phyloP scores from a whole-genome alignment of 1,284 basidiomycete species.

The Ustilago xerochloae region DNA sequence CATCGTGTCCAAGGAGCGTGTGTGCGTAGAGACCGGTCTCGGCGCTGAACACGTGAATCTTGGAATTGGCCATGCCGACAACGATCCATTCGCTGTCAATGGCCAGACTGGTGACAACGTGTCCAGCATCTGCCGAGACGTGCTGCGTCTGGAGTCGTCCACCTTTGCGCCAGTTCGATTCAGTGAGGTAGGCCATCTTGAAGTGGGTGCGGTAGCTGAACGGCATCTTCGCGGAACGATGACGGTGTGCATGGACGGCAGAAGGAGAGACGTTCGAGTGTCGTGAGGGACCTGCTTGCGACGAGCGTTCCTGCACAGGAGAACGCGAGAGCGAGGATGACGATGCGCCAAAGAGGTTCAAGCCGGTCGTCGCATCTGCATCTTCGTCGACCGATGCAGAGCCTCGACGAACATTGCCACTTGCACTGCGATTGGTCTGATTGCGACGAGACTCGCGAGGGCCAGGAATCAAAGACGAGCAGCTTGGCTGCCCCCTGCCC shows the following conservation, averaged over 20 bases:
- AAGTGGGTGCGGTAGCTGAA: slow-evolving; percentile 80
- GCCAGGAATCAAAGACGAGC: slow-evolving; percentile 23
- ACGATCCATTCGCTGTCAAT: slow-evolving; percentile 87
- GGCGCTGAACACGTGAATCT: slow-evolving; percentile 88
- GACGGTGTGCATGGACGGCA: slow-evolving; percentile 19
- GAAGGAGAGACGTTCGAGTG: slow-evolving; percentile 6
- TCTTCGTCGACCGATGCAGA: slow-evolving; percentile 11
- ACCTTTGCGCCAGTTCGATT: slow-evolving; percentile 85
- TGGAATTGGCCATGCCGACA: slow-evolving; percentile 87
- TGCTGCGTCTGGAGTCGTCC: slow-evolving; percentile 82
- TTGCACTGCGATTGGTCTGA: background rate
- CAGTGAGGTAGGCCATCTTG: slow-evolving; percentile 79
- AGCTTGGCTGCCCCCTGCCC: background rate
- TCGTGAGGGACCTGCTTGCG: slow-evolving; percentile 21
- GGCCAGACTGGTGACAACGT: slow-evolving; percentile 85
- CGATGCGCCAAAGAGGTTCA: slow-evolving; percentile 12
- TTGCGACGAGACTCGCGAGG: slow-evolving; percentile 21
- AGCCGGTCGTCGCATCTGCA: slow-evolving; percentile 12
- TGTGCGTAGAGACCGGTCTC: slow-evolving; percentile 80
- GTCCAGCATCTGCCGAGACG: slow-evolving; percentile 74
- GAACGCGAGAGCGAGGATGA: background rate
- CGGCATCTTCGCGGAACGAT: slow-evolving; percentile 43
- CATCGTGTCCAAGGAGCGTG: slow-evolving; percentile 84
- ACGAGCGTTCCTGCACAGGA: slow-evolving; percentile 10
- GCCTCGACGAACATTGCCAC: slow-evolving; percentile 2